Evolutionary conservation across 2,329 filamentous ascomycete species (phyloP), one percentile per base, ranked within the genome.

Genomic region (Talaromyces sp.): DNA sequence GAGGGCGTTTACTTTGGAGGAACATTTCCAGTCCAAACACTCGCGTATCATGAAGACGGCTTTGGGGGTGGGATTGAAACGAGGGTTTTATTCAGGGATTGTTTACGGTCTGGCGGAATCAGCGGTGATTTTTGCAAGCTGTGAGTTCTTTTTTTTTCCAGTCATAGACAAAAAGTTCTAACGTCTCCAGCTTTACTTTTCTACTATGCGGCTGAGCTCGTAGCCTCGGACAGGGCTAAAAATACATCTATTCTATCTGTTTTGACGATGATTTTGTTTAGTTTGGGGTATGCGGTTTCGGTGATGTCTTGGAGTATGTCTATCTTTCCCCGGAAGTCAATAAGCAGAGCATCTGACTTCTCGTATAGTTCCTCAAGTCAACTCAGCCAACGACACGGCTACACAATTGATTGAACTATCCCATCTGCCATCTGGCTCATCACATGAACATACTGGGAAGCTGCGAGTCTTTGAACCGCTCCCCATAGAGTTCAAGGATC

Each of bases 231-330:
- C 10, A 74, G 82, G 43, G 74, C 77, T 65, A 79, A 78, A 0
- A 82, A 88, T 0, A 79, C 82, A 1, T 77, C 81, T 1, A 83
- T 94, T 19, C 76, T 96, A 29, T 85, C 88, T 62, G 89, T 94
- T 0, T 87, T 94, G 66, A 89, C 92, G 35, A 81, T 96, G 57
- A 81, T 97, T 1, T 82, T 96, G n/a, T 90, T 97, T 70, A 88
- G 89, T 62, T 85, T 96, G 59, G 86, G 87, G 11, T 90, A 88
- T 11, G 85, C 89, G 2, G 85, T 85, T 38, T 81, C 82, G 32
- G 84, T 94, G 58, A 76, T 95, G 19, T 82, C 84, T 54, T 88
- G 87, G 68, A 85, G 77, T 79, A 65, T 63, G 74, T 65, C 8
- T 21, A 31, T 4, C n/a, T 35, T 19, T 9, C 43, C 24, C n/a